Conservation (phyloP, 768 basidiomycete genomes). For the Trametes cubensis region DNA sequence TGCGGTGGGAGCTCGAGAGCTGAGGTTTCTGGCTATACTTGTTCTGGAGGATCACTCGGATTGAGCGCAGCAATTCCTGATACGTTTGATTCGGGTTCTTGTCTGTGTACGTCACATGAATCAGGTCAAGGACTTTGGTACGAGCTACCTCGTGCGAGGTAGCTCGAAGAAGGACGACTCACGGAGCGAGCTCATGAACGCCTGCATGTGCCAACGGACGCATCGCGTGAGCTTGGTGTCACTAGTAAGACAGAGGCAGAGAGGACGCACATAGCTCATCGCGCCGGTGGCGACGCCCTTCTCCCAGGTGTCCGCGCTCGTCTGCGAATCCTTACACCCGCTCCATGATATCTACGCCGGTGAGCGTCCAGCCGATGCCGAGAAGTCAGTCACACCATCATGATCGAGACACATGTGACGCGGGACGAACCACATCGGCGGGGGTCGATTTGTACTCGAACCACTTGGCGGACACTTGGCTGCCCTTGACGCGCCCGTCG, state of each 20-base stretch:
- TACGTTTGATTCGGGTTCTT: conserved; percentile 61
- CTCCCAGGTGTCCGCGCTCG: conserved; percentile 77
- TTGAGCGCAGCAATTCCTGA: conserved; percentile 54
- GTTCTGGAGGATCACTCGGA: conserved; percentile 59
- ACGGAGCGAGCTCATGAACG: conserved; percentile 63
- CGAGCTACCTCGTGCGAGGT: not conserved
- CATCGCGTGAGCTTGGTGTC: not conserved
- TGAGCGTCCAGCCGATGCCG: not conserved
- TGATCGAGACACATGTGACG: not conserved
- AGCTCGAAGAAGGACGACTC: conserved; percentile 22
- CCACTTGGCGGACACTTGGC: conserved; percentile 31
- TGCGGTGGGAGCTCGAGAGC: conserved; percentile 70
- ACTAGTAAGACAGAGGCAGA: not conserved
- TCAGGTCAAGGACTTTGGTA: no score
- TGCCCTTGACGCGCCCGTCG: conserved; percentile 35
- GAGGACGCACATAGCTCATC: conserved; percentile 70
- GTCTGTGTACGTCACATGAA: conserved; percentile 27
- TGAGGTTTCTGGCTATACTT: conserved; percentile 74
- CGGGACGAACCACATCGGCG: conserved; percentile 75
- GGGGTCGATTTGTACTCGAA: conserved; percentile 57
- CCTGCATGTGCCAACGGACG: conserved; percentile 34
- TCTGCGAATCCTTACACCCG: conserved; percentile 80
- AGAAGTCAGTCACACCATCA: not conserved
- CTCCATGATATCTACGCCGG: conserved; percentile 74
- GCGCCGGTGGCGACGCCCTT: conserved; percentile 71